phyloP scores from a whole-genome alignment of 805 yeast species.

The Ogataea philodendri region DNA sequence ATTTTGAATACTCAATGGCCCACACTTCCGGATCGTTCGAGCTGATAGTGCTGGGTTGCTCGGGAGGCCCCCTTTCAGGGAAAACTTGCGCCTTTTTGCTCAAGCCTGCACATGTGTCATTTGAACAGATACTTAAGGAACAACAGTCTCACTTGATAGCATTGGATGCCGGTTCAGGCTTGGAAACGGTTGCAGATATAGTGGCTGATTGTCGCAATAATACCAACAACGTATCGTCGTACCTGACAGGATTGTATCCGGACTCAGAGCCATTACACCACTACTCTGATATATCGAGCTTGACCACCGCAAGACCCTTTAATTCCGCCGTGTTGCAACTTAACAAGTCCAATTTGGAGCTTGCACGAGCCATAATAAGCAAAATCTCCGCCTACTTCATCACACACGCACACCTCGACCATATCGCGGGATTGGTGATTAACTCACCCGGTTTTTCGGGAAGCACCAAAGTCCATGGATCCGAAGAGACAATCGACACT shows the following conservation, averaged over 20 bases:
- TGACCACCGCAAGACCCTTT: constrained; percentile 11
- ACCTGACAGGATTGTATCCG: constrained; percentile 19
- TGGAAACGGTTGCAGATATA: constrained; percentile 49
- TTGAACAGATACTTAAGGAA: constrained; percentile 35
- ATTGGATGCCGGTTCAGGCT: constrained; percentile 80
- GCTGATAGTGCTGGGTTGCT: constrained; percentile 67
- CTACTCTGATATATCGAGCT: constrained; percentile 11
- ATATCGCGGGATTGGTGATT: constrained; percentile 62
- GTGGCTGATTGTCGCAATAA: constrained; percentile 13
- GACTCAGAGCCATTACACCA: constrained; percentile 11
- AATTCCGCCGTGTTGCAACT: constrained; percentile 3
- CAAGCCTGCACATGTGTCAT: constrained; percentile 49
- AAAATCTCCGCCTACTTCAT: constrained; percentile 48
- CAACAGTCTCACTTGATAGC: constrained; percentile 44
- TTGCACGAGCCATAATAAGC: constrained; percentile 31
- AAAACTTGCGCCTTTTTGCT: constrained; percentile 66
- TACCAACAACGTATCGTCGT: constrained; percentile 8
- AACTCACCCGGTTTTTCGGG: constrained; percentile 59
- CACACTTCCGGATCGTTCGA: constrained; percentile 40
- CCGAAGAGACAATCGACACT: constrained; percentile 48
- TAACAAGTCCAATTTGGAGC: constrained; percentile 11
- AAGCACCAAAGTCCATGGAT: constrained; percentile 51
- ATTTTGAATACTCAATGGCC: too few species aligned
- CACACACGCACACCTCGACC: constrained; percentile 87
- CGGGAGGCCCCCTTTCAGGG: constrained; percentile 83